phyloP scores from a whole-genome alignment of 441 rosid genomes.

The Eruca vesicaria region DNA sequence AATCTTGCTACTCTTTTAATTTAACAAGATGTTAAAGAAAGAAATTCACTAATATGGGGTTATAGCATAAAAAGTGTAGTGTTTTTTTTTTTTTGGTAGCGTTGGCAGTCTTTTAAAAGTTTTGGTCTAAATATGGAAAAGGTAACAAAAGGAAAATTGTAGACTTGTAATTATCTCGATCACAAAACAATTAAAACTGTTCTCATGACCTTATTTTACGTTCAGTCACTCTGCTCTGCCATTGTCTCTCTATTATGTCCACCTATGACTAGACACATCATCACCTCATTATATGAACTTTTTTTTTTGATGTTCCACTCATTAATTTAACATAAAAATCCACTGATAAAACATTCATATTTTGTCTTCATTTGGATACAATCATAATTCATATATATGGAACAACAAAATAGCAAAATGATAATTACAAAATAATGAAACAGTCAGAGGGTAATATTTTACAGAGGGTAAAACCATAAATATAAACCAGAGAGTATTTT shows the following conservation, averaged over 20 bases:
- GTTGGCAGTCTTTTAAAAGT: background rate
- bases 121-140: background rate
- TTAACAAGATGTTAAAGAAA: background rate
- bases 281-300: conserved; percentile 35
- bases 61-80: background rate
- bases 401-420: background rate
- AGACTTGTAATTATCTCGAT: conserved; percentile 4
- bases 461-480: background rate
- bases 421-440: background rate
- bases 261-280: conserved; percentile 40
- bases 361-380: background rate
- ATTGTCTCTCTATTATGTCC: conserved; percentile 37
- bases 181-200: conserved; percentile 25
- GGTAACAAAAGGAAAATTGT: background rate
- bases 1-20: background rate
- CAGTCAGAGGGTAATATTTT: background rate
- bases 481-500: background rate
- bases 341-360: background rate
- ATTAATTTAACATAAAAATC: background rate
- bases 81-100: too few relatives aligned
- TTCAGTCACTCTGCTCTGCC: conserved; percentile 29
- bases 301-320: background rate
- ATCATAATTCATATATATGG: too few relatives aligned
- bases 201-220: conserved; percentile 13
- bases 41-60: background rate